Percentiles rank a stretch among this genome's conserved stretches.
phyloP scores from a whole-genome alignment of 352 stramenopile species.

The Phytopythium mirpurense region DNA sequence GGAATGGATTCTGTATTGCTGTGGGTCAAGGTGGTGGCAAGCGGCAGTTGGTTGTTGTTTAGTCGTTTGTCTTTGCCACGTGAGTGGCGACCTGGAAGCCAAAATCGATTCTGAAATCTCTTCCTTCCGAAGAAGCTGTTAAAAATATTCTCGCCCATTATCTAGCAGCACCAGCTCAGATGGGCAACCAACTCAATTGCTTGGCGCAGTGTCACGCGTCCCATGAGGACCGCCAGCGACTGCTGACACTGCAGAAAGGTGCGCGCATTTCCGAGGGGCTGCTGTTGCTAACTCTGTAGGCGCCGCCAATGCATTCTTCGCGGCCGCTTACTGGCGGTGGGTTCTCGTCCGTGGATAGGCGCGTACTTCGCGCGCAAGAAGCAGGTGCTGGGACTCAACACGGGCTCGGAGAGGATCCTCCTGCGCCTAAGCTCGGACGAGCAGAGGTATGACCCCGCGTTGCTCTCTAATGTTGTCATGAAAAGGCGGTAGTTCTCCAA shows the following conservation, averaged over 20 bases:
- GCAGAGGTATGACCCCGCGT: constrained; percentile 27
- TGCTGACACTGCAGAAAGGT: constrained; percentile 77
- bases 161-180: constrained; percentile 4
- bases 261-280: neutral
- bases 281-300: no score
- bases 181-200: constrained; percentile 83
- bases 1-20: constrained; percentile 9
- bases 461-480: no score
- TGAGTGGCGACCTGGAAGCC: constrained; percentile 3
- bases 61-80: neutral
- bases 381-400: constrained; percentile 56
- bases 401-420: constrained; percentile 56
- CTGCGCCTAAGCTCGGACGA: constrained; percentile 60
- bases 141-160: no score
- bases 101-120: no score
- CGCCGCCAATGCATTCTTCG: neutral
- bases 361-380: constrained; percentile 75
- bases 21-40: neutral
- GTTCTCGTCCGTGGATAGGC: constrained; percentile 24
- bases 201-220: constrained; percentile 67
- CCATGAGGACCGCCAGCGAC: constrained; percentile 54
- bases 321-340: neutral
- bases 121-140: no score
- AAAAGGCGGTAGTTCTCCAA: no score
- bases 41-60: no score